Evolutionary conservation across 345 rosid genomes (phyloP), one percentile per base, ranked within the genome.

Genomic region (Mangifera indica): DNA sequence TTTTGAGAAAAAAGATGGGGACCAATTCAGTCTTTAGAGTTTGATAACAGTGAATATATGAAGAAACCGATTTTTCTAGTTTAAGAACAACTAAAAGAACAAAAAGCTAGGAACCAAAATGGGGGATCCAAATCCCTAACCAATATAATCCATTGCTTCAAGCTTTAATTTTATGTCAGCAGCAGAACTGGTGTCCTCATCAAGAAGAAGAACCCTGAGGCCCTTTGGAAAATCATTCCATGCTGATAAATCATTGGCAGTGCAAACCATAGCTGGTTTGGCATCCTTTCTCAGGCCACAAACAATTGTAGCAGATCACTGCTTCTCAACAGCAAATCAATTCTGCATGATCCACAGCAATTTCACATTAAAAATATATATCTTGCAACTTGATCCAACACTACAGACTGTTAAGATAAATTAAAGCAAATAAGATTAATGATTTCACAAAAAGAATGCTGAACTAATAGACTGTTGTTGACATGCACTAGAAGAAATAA

Each of bases 181-280:
- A 37, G 92, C 88, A 29, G 94, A 88, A 64, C 49, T 67, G 64
- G 52, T 80, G 76, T 84, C 88, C 55, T 79, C 72, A 34, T 86
- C 92, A 78, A 96, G 96, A 67, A 93, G 91, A 67, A 96, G 99
- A 77, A 93, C 87, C 76, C 81, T 83, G 75, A 96, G 98, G 74
- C 99, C 99, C 82, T 91, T 96, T 4, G 98, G 99, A 61, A 96
- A 96, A 73, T 86, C 89, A 76, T 89, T 88, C 98, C 98, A 93
- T 72, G 75, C 87, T 76, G 93, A 92, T 74, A 93, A 82, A 79
- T 93, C 93, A 75, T 85, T 75, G 64, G 87, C 87, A 72, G 95
- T 88, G 84, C 83, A 81, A 83, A 93, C 91, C 99, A 96, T 96
- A 82, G 95, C 91, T 96, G 89, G 88, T 80, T 89, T 87, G 87